phyloP scores from a whole-genome alignment of 2,329 filamentous ascomycete genomes.

The Zymoseptoria ardabiliae region DNA sequence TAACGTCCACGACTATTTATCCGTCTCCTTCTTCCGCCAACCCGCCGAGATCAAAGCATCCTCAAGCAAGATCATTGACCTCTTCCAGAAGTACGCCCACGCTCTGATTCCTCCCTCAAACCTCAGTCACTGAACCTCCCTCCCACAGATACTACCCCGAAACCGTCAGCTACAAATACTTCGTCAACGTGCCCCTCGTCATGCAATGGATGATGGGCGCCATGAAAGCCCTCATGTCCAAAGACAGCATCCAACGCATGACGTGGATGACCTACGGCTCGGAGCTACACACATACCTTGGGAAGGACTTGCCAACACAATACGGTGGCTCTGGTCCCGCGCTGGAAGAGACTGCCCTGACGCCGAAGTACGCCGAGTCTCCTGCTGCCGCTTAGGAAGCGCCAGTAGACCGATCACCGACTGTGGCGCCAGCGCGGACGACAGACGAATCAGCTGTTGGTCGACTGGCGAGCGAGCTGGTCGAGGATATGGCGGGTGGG shows the following conservation, averaged over 20 bases:
- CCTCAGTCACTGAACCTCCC: constrained; percentile 65
- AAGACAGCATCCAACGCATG: constrained; percentile 45
- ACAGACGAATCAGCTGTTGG: background rate
- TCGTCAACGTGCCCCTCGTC: constrained; percentile 83
- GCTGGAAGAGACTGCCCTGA: constrained; percentile 40
- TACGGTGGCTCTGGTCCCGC: constrained; percentile 68
- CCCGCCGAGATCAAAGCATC: constrained; percentile 69
- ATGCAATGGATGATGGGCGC: constrained; percentile 68
- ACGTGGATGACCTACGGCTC: constrained; percentile 51
- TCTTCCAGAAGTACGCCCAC: constrained; percentile 74
- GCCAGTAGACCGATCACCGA: background rate
- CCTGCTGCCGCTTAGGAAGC: background rate
- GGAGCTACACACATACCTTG: constrained; percentile 60
- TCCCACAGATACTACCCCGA: constrained; percentile 79
- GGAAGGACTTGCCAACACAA: constrained; percentile 58
- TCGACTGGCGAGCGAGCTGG: background rate
- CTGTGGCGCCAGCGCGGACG: background rate
- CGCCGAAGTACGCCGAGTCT: constrained; percentile 30
- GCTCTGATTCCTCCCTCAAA: constrained; percentile 35
- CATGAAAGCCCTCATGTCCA: constrained; percentile 40
- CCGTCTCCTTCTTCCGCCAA: constrained; percentile 77
- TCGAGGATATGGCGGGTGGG: background rate
- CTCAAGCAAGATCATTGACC: constrained; percentile 70
- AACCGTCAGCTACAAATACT: constrained; percentile 84
- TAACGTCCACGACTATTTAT: constrained; percentile 89